These are phyloP conservation scores for Sporisorium sorghi DNA, from an alignment of 1,284 basidiomycete genomes.

Conservation along the genomic window DNA sequence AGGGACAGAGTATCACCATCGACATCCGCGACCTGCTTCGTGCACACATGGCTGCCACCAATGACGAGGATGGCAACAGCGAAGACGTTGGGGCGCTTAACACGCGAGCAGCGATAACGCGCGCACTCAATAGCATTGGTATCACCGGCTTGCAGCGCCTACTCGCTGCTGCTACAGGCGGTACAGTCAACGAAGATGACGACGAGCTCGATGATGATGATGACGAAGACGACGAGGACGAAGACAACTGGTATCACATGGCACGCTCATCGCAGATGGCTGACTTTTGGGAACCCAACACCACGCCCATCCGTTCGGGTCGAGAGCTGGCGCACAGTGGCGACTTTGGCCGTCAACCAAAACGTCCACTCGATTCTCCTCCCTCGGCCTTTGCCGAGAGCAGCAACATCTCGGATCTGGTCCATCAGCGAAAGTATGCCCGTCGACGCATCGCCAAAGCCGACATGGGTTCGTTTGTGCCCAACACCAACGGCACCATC, in stretches of 20 bases:
- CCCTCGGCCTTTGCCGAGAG: slow-evolving; percentile 42
- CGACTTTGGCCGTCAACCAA: slow-evolving; percentile 79
- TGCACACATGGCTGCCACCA: slow-evolving; percentile 27
- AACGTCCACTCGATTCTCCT: slow-evolving; percentile 37
- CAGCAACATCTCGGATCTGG: slow-evolving; percentile 38
- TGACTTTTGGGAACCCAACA: slow-evolving; percentile 67
- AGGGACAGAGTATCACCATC: slow-evolving; percentile 44
- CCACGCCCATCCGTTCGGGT: slow-evolving; percentile 79
- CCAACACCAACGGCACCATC: slow-evolving; percentile 86
- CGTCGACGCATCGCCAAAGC: slow-evolving; percentile 70
- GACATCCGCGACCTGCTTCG: slow-evolving; percentile 50
- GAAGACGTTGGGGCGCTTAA: slow-evolving; percentile 20
- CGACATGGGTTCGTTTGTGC: slow-evolving; percentile 73
- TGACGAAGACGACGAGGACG: slow-evolving; percentile 44
- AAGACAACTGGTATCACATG: slow-evolving; percentile 48
- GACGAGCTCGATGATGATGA: slow-evolving; percentile 37
- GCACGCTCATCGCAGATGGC: slow-evolving; percentile 40
- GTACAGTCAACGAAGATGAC: slow-evolving; percentile 44
- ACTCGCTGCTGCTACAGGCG: slow-evolving; percentile 41
- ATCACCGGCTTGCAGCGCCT: slow-evolving; percentile 52
- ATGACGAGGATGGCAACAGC: slow-evolving; percentile 14
- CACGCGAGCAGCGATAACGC: slow-evolving; percentile 32
- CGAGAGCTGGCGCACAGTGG: slow-evolving; percentile 80
- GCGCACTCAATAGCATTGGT: slow-evolving; percentile 51
- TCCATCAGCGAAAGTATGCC: slow-evolving; percentile 47